These are phyloP conservation scores for Clarkia xantiana DNA, from an alignment of 345 rosid genomes.

Conservation along the genomic window DNA sequence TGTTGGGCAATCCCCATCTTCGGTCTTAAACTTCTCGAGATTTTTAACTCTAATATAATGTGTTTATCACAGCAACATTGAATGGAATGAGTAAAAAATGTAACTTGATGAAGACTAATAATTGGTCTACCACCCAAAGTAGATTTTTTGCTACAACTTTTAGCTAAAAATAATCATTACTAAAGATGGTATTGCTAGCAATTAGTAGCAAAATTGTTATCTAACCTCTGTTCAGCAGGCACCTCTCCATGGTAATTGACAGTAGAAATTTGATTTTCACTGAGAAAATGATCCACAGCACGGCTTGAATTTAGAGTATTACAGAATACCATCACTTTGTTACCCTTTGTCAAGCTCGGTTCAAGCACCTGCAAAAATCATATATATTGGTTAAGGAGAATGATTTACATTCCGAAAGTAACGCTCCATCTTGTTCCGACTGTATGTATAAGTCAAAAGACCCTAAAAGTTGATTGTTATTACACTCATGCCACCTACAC, in stretches of 20 bases:
- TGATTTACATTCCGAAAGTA: too few relatives aligned
- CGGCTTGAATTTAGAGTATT: constrained; percentile 87
- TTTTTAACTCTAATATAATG: constrained; percentile 75
- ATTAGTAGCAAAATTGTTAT: neutral
- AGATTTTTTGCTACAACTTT: too few relatives aligned
- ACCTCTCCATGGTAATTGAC: constrained; percentile 96
- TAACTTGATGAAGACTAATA: constrained; percentile 1
- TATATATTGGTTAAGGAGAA: too few relatives aligned
- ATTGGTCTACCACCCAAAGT: neutral
- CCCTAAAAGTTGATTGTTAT: too few relatives aligned
- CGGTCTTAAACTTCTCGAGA: constrained; percentile 74
- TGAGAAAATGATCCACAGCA: constrained; percentile 82
- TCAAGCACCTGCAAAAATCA: constrained; percentile 57
- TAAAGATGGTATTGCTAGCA: too few relatives aligned
- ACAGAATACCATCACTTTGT: constrained; percentile 89
- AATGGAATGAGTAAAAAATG: neutral
- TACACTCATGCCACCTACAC: too few relatives aligned
- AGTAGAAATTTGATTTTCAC: constrained; percentile 62
- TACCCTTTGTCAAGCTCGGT: constrained; percentile 88
- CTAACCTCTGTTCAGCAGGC: constrained; percentile 86
- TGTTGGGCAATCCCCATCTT: constrained; percentile 84
- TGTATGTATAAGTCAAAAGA: too few relatives aligned
- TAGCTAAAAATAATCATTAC: too few relatives aligned
- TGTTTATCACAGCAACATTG: neutral
- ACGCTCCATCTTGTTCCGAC: too few relatives aligned